Evolutionary conservation across 306 rosid genomes (phyloP), one percentile per base, ranked within the genome.

Genomic region (Dalbergia cochinchinensis): DNA sequence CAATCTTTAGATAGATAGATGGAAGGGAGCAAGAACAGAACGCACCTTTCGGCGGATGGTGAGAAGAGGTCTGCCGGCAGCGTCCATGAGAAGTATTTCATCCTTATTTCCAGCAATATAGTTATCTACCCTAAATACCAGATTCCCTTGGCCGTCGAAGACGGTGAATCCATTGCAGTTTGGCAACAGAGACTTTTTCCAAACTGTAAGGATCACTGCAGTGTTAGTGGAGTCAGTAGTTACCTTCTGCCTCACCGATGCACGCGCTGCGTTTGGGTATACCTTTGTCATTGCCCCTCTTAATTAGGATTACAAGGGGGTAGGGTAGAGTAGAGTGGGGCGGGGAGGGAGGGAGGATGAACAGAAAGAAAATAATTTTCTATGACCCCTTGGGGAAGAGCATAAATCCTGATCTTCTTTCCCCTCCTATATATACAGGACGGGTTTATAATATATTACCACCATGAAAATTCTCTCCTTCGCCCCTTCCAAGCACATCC

Each of bases 111-210:
- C 77, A 19, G 92, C 86, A 39, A 80, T 13, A 64, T 93, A 93
- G 79, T 87, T 91, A 41, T 93, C 97, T 1, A 93, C 96, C 34
- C 96, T 86, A 3, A 82, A 93, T 5, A 88, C 87, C 1, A 93
- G 73, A 76, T 91, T 87, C 4, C 96, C 96, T 9, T 66, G 78
- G 63, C 53, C 9, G 65, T 89, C 88, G 9, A 86, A 93, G 57
- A 93, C 97, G 8, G 96, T 93, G 76, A 93, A 93, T n/a, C 97
- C 97, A 11, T 66, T 83, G 78, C 97, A 93, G 76, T 80, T 91
- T 26, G 86, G 73, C 66, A 93, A 41, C 63, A 93, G 82, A 4
- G 96, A 93, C 87, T 93, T 93, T 69, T 87, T 93, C 97, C 97
- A 93, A 59, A 93, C 94, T 0, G 97, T 93, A 0, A 92, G 76